These are phyloP conservation scores for Daucus carota DNA, from an alignment of 129 eudicot genomes.

Conservation along the genomic window DNA sequence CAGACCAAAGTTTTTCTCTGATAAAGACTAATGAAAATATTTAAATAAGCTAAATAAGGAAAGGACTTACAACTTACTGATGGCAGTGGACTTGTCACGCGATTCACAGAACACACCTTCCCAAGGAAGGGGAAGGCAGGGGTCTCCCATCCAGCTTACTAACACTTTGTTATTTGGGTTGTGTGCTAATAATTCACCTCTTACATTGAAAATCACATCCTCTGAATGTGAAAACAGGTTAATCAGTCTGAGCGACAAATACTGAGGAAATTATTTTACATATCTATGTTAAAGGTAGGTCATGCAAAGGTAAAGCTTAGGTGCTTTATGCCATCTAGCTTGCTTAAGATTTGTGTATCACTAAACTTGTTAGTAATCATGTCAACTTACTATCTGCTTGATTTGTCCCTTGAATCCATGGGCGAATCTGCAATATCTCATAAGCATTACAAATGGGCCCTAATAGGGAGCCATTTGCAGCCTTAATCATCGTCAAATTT, in stretches of 20 bases:
- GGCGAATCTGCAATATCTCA: slow-evolving; percentile 47
- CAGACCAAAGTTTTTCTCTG: background rate
- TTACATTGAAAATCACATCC: slow-evolving; percentile 37
- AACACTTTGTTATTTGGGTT: slow-evolving; percentile 38
- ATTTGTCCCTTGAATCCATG: slow-evolving; percentile 35
- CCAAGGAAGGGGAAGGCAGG: slow-evolving; percentile 75
- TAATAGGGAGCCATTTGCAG: slow-evolving; percentile 40
- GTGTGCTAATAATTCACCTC: slow-evolving; percentile 36
- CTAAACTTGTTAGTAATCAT: background rate
- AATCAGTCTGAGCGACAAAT: background rate
- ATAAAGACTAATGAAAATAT: background rate
- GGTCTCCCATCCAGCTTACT: slow-evolving; percentile 68
- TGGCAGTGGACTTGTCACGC: slow-evolving; percentile 30
- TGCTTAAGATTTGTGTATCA: background rate
- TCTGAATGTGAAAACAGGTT: slow-evolving; percentile 24
- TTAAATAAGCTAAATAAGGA: background rate
- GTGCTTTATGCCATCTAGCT: background rate
- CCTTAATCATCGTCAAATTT: slow-evolving; percentile 42
- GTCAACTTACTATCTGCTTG: slow-evolving; percentile 42
- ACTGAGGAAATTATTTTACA: background rate
- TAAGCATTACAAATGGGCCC: slow-evolving; percentile 66
- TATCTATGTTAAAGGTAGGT: background rate
- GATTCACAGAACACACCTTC: slow-evolving; percentile 42
- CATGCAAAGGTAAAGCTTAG: background rate
- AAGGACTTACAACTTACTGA: slow-evolving; percentile 49